Base-by-base conservation (phyloP, 1,284 basidiomycete genomes). In the Thecaphora thlaspeos region DNA sequence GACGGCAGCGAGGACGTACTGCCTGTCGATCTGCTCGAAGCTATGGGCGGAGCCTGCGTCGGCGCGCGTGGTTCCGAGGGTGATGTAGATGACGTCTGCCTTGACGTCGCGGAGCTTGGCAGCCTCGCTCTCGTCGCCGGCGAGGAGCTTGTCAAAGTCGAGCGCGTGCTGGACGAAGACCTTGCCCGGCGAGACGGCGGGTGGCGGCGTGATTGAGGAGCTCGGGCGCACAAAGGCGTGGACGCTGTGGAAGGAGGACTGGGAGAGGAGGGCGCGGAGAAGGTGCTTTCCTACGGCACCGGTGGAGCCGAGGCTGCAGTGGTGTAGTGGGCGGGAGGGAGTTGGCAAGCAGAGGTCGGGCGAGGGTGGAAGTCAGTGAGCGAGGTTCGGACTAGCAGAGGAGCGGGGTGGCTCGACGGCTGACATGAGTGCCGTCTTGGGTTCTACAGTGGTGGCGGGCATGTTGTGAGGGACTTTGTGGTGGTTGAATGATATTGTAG, bases 1-100 rank as follows among this genome's bases (percentile, higher is more conserved):
- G 9, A 87, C 88, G 9, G 86, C 84, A 42, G 84, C 84, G 36
- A 90, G 70, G 19, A 89, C 88, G 71, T 88, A 89, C 70, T 86
- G 86, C 71, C 86, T 80, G 26, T 90, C 88, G 61, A 90, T 88
- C 78, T 83, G 86, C 73, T 87, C 85, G 54, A 89, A 90, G 2
- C 81, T 81, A 21, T 81, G 82, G 1, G 83, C 82, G 55, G 84
- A 83, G 2, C 87, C 87, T 0, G 87, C 88, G 0, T 54, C 50
- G 1, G 60, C 67, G 4, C 62, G 53, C 1, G 67, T 71, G 0
- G 69, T 71, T 11, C 69, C 69, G 41, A 71, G 54, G 15, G 59
- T 66, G 46, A 71, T 55, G 26, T 59, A 65, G 1, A 69, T 43
- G 3, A 49, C 40, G 9, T 62, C 46, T 5, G 61, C 41, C 0